Base-by-base conservation (phyloP, 2,329 filamentous ascomycete species). In the Aureobasidium pullulans region DNA sequence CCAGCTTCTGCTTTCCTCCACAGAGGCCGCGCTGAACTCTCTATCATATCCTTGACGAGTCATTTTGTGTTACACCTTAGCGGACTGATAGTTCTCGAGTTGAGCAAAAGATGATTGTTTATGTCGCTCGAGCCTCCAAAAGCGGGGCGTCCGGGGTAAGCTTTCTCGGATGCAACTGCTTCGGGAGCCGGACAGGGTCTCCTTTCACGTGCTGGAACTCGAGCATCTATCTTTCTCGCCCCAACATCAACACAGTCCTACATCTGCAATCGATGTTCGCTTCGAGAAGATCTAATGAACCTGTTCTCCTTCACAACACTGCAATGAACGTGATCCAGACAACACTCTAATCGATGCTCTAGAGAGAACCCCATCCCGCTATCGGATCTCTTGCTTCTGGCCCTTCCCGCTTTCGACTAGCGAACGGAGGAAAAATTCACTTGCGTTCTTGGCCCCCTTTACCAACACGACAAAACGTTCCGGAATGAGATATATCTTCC, bases 341-440 rank as follows among this genome's bases (percentile, higher is more conserved):
- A 23, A 23, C 23, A 4, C 23, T 23, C 4, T 36, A 36, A 9
- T n/a, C 47, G 6, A 49, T 49, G 47, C 4, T 15, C 34, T 16
- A 15, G n/a, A 34, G 4, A 9, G 1, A 13, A 42, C 10, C 11
- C 19, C 50, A 19, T 46, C 28, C 52, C 52, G 52, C 52, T 56
- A 44, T 56, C 52, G 52, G 52, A 44, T 46, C 23, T 40, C 36
- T 47, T 48, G 42, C 54, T 48, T 40, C 15, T 15, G 40, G 23
- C 19, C 19, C 43, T 31, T 40, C 23, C 54, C 54, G 43, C 54
- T 47, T 57, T 57, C 11, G 54, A 48, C 54, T 48, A 57, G 43
- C 43, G 54, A 48, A n/a, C 31, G 32, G 6, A 6, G 31, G 48
- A 57, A 56, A 57, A 46, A 44, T 46, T 44, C 36, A 57, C 40